Conservation (phyloP, 2,329 filamentous ascomycete genomes). For the Cryphonectria carpinicola region DNA sequence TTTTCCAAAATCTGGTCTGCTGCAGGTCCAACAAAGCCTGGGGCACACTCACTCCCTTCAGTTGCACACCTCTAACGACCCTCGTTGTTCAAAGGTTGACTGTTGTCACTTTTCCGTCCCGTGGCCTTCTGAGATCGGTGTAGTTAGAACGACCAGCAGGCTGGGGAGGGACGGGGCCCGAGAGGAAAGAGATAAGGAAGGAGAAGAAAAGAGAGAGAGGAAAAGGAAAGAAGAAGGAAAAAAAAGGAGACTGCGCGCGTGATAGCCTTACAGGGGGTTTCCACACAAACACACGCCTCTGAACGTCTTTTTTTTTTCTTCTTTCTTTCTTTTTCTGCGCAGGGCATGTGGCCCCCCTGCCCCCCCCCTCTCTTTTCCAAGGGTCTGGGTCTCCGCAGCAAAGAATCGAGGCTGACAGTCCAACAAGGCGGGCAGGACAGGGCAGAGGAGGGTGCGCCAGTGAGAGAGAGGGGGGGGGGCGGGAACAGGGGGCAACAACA, state of each 20-base stretch:
- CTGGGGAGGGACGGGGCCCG: not conserved
- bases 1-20: not conserved
- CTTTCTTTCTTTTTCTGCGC: not conserved
- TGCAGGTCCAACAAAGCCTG: not conserved
- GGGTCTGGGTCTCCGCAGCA: not conserved
- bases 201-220: not conserved
- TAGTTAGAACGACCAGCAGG: not conserved
- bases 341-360: not conserved
- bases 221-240: too few relatives aligned
- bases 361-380: not conserved
- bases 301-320: not conserved
- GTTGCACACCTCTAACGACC: not conserved
- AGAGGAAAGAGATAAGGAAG: not conserved
- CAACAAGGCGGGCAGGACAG: not conserved
- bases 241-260: slow-evolving; percentile 3
- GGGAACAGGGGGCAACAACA: not conserved
- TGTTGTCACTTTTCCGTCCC: not conserved
- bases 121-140: not conserved
- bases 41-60: not conserved
- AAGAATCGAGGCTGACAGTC: not conserved
- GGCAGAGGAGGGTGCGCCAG: not conserved
- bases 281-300: not conserved
- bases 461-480: not conserved
- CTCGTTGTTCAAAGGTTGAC: not conserved
- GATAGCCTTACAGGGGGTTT: not conserved